Conservation (phyloP, 768 basidiomycete genomes). For the Termitomyces sp. region DNA sequence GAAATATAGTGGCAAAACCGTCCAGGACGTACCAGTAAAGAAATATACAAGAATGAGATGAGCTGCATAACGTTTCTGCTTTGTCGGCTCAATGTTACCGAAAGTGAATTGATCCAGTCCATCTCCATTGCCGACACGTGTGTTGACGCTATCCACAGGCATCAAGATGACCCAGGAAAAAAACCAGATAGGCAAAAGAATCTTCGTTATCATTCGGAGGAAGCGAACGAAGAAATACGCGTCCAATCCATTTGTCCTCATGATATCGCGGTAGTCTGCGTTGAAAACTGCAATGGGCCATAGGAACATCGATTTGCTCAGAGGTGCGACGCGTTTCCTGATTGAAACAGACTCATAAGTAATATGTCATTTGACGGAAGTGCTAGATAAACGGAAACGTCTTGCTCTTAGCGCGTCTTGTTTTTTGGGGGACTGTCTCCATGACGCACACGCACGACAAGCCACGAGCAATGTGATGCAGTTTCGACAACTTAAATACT, state of each 20-base stretch:
- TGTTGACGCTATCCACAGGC: slow-evolving; percentile 61
- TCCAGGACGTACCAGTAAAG: slow-evolving; percentile 60
- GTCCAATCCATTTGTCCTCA: slow-evolving; percentile 74
- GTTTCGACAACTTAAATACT: slow-evolving; percentile 11
- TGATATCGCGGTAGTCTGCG: slow-evolving; percentile 57
- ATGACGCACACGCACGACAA: too few relatives aligned
- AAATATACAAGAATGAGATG: slow-evolving; percentile 74
- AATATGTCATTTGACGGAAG: not conserved
- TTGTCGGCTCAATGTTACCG: slow-evolving; percentile 59
- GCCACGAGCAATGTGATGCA: not conserved
- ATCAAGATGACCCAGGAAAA: slow-evolving; percentile 83
- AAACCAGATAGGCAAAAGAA: slow-evolving; percentile 89
- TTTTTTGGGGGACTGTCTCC: not conserved
- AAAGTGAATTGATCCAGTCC: slow-evolving; percentile 73
- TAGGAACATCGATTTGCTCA: slow-evolving; percentile 42
- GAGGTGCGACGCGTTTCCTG: slow-evolving; percentile 54
- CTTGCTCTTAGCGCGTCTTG: not conserved
- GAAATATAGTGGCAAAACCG: not conserved
- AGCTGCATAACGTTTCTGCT: slow-evolving; percentile 62
- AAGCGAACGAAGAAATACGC: slow-evolving; percentile 94
- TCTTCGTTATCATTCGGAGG: slow-evolving; percentile 73
- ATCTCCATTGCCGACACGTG: slow-evolving; percentile 33
- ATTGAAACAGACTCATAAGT: slow-evolving; percentile 1
- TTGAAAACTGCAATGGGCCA: slow-evolving; percentile 67
- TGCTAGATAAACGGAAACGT: not conserved